Evolutionary conservation across 768 basidiomycete species (phyloP).

Genomic region (Imleria badia): DNA sequence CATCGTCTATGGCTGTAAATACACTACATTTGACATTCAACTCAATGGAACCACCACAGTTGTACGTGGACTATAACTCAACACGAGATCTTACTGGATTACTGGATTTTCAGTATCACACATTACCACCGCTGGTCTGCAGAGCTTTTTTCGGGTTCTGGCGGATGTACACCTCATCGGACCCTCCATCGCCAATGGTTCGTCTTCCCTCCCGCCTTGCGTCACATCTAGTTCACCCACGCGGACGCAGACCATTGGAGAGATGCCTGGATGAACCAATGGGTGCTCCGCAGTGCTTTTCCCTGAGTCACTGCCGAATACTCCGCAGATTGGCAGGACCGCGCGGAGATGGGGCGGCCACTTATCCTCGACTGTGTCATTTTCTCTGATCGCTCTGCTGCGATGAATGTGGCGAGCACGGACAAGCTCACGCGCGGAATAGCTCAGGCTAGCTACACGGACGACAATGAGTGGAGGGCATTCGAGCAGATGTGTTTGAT

Average conservation of each 20-base stretch:
- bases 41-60: conserved; percentile 81
- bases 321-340: conserved; percentile 80
- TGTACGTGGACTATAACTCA: conserved; percentile 44
- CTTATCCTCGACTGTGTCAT: conserved; percentile 87
- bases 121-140: conserved; percentile 96
- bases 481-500: not conserved
- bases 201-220: conserved; percentile 68
- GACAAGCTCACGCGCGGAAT: conserved; percentile 80
- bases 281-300: conserved; percentile 75
- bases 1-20: conserved; percentile 13
- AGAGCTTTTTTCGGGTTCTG: conserved; percentile 89
- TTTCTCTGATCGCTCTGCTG: conserved; percentile 82
- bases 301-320: conserved; percentile 82
- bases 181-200: conserved; percentile 67
- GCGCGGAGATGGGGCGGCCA: conserved; percentile 62
- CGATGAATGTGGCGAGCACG: conserved; percentile 85
- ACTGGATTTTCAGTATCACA: conserved; percentile 53
- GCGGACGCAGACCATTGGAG: conserved; percentile 80
- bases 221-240: conserved; percentile 75
- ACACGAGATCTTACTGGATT: not conserved
- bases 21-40: not conserved
- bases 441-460: conserved; percentile 75
- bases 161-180: conserved; percentile 85
- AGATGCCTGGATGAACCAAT: conserved; percentile 90
- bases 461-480: conserved; percentile 66